Base-by-base conservation (phyloP, 2,329 filamentous ascomycete genomes). In the Septoria linicola region DNA sequence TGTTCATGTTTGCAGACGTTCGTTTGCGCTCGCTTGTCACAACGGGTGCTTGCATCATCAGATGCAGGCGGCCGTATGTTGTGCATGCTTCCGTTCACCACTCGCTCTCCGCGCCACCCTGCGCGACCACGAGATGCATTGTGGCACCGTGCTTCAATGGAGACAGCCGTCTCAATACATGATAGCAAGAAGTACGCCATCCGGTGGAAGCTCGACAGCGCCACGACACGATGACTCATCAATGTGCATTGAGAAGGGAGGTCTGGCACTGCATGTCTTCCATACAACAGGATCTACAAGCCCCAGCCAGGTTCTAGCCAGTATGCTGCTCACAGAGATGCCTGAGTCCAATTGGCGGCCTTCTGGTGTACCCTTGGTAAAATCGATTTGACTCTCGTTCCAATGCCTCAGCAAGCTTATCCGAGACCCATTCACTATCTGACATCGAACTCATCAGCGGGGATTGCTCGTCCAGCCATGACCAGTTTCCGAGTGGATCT, bases 391-490 rank as follows among this genome's bases (percentile, higher is more conserved):
- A 65, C 66, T 80, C 76, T 10, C 71, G 67, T 43, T 79, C 75
- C 31, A 91, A 71, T 52, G 72, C 78, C 44, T 74, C 73, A 54
- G 79, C 78, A 44, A 90, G 67, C 53, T 80, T 76, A 53, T 88
- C 82, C 34, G 89, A 67, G 30, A 90, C 81, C 87, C 87, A 90
- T 64, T 88, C 81, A 11, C 81, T 78, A 70, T 90, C 87, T 49
- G 80, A 80, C 62, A 82, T 79, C 41, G 77, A 77, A 2, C 84
- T 80, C 80, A 89, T 84, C 10, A 90, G 73, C 3, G 87, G 87
- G 58, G 82, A 87, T 11, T 80, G 72, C 40, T 81, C 76, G 0
- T 84, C 85, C 1, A 90, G 77, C 87, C 87, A 91, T 27, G 84
- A 88, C 86, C 87, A 89, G 55, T 76, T 68, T 8, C 66, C 55